phyloP scores from a whole-genome alignment of 2,329 filamentous ascomycete genomes.

The Colletotrichum brevisporum region DNA sequence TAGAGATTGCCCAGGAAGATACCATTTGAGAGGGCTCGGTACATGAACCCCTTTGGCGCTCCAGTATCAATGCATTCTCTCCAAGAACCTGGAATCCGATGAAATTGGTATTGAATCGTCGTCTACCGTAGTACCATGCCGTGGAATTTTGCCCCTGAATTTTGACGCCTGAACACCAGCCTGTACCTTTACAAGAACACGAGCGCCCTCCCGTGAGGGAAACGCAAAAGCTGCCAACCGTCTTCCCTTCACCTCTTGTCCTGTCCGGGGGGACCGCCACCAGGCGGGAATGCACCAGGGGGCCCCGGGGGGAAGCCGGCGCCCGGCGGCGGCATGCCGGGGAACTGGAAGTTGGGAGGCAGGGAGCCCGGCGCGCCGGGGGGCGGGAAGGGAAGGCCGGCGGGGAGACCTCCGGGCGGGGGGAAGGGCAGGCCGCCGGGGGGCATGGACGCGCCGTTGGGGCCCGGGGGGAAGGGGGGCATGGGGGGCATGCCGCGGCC shows the following conservation, averaged over 20 bases:
- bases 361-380: conserved; percentile 47
- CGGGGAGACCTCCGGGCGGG: conserved; percentile 50
- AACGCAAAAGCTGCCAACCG: neutral
- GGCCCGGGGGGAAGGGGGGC: conserved; percentile 59
- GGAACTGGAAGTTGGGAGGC: conserved; percentile 64
- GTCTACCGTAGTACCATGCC: conserved; percentile 32
- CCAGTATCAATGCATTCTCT: neutral
- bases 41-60: conserved; percentile 13
- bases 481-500: conserved; percentile 65
- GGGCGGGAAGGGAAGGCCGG: conserved; percentile 46
- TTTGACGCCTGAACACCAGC: conserved; percentile 50
- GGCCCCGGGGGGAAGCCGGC: conserved; percentile 56
- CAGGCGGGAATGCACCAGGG: conserved; percentile 53
- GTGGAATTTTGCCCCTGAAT: conserved; percentile 27
- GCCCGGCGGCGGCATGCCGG: conserved; percentile 58
- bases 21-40: conserved; percentile 19
- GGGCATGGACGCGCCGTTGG: conserved; percentile 54
- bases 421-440: conserved; percentile 61
- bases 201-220: neutral
- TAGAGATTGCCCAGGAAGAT: conserved; percentile 36
- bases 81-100: conserved; percentile 7
- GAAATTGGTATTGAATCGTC: conserved; percentile 28
- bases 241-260: conserved; percentile 51
- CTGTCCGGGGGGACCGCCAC: conserved; percentile 52
- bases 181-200: conserved; percentile 28